These are phyloP conservation scores for Aureobasidium namibiae DNA, from an alignment of 2,329 filamentous ascomycete species.

Conservation along the genomic window DNA sequence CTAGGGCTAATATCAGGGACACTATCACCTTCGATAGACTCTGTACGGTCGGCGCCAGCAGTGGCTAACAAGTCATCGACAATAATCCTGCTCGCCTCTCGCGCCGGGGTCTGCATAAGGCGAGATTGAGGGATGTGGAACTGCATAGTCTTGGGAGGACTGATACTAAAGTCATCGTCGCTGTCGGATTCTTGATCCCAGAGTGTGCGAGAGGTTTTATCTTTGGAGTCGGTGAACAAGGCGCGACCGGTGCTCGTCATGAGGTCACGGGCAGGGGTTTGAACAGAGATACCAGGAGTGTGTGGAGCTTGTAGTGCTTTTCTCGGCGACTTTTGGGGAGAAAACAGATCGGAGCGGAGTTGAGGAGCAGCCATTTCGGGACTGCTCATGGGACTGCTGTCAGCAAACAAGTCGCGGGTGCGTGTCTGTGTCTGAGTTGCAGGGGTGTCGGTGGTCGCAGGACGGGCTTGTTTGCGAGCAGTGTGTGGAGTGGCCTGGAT, in stretches of 20 bases:
- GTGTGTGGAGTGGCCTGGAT: conserved; percentile 85
- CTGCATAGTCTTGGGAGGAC: conserved; percentile 88
- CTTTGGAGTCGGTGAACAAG: conserved; percentile 26
- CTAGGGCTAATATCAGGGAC: conserved; percentile 40
- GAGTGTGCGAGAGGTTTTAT: conserved; percentile 43
- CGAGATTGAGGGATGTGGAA: conserved; percentile 72
- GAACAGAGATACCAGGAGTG: conserved; percentile 77
- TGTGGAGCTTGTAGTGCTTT: conserved; percentile 39
- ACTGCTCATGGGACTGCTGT: conserved; percentile 42
- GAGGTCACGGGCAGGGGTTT: conserved; percentile 50
- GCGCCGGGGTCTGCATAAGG: conserved; percentile 71
- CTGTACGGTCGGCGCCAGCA: conserved; percentile 55
- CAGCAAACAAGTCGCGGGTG: conserved; percentile 9
- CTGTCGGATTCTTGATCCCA: conserved; percentile 61
- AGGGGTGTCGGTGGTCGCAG: conserved; percentile 24
- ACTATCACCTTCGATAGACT: conserved; percentile 34
- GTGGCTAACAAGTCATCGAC: conserved; percentile 72
- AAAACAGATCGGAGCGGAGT: conserved; percentile 75
- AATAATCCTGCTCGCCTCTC: conserved; percentile 72
- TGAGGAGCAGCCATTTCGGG: conserved; percentile 73
- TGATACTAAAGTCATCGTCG: conserved; percentile 44
- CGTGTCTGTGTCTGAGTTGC: conserved; percentile 21
- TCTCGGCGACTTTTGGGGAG: conserved; percentile 18
- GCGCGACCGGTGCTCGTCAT: conserved; percentile 27
- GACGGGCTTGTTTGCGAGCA: conserved; percentile 33